These are phyloP conservation scores for Fusarium xyrophilum DNA, from an alignment of 2,329 filamentous ascomycete species.

Conservation along the genomic window DNA sequence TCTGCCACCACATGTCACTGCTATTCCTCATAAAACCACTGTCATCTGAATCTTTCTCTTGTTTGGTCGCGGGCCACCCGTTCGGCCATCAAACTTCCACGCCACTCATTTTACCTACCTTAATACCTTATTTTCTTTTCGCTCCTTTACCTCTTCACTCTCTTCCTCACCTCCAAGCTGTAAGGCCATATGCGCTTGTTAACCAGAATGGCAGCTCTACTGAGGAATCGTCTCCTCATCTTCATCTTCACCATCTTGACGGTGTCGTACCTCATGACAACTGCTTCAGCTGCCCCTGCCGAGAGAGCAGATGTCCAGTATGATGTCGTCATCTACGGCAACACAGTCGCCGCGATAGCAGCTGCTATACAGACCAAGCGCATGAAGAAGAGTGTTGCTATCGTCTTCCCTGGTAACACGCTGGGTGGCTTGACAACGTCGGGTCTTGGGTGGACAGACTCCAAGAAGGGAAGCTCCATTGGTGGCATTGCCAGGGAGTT, in stretches of 20 bases:
- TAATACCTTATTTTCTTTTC: not conserved
- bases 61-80: not conserved
- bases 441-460: slow-evolving; percentile 33
- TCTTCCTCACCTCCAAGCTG: not conserved
- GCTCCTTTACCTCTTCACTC: not conserved
- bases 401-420: slow-evolving; percentile 27
- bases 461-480: slow-evolving; percentile 30
- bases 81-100: not conserved
- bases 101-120: slow-evolving; percentile 4
- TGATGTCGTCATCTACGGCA: slow-evolving; percentile 36
- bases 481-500: slow-evolving; percentile 34
- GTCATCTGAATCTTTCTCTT: not conserved
- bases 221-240: slow-evolving; percentile 15
- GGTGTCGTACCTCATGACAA: slow-evolving; percentile 25
- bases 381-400: slow-evolving; percentile 33
- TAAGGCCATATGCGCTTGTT: slow-evolving; percentile 1
- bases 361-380: slow-evolving; percentile 29
- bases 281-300: slow-evolving; percentile 15
- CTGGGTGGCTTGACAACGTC: slow-evolving; percentile 32
- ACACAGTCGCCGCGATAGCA: slow-evolving; percentile 33
- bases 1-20: not conserved
- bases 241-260: slow-evolving; percentile 25
- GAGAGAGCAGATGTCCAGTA: slow-evolving; percentile 19
- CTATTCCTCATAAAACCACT: not conserved
- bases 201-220: slow-evolving; percentile 14